phyloP scores from a whole-genome alignment of 768 basidiomycete species.

The Suillus fuscotomentosus region DNA sequence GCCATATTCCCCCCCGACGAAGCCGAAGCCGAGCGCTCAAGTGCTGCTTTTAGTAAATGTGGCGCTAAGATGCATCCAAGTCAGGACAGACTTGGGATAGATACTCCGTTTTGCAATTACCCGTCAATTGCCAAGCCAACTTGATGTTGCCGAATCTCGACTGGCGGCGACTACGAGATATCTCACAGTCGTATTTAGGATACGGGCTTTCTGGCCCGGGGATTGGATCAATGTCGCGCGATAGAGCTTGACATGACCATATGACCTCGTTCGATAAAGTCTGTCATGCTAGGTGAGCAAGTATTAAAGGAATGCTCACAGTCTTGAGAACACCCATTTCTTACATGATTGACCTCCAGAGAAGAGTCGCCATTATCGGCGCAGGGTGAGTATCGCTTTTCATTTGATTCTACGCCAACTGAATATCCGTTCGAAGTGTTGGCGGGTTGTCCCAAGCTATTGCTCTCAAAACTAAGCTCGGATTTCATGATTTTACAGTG shows the following conservation, averaged over 20 bases:
- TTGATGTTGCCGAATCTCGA: too few relatives aligned
- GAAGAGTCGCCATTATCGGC: constrained; percentile 21
- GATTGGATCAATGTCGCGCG: not conserved
- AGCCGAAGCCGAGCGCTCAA: too few relatives aligned
- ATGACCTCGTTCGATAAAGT: not conserved
- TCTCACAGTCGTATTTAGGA: constrained; percentile 3
- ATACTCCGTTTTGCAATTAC: not conserved
- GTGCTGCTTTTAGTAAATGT: not conserved
- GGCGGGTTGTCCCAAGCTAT: constrained; percentile 46
- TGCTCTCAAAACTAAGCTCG: constrained; percentile 35
- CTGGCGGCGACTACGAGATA: not conserved
- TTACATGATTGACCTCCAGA: not conserved
- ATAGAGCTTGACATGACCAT: not conserved
- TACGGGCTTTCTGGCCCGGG: not conserved
- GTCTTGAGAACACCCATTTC: not conserved
- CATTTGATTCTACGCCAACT: not conserved
- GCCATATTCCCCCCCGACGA: too few relatives aligned
- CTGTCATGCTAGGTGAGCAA: not conserved
- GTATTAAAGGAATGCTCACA: not conserved
- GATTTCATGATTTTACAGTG: constrained; percentile 41
- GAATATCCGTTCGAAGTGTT: constrained; percentile 24
- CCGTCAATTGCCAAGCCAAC: not conserved
- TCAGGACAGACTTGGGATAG: not conserved
- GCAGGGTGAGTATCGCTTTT: constrained; percentile 15
- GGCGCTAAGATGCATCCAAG: not conserved